phyloP scores from a whole-genome alignment of 2,329 filamentous ascomycete species.

The Trichoderma pleuroti region DNA sequence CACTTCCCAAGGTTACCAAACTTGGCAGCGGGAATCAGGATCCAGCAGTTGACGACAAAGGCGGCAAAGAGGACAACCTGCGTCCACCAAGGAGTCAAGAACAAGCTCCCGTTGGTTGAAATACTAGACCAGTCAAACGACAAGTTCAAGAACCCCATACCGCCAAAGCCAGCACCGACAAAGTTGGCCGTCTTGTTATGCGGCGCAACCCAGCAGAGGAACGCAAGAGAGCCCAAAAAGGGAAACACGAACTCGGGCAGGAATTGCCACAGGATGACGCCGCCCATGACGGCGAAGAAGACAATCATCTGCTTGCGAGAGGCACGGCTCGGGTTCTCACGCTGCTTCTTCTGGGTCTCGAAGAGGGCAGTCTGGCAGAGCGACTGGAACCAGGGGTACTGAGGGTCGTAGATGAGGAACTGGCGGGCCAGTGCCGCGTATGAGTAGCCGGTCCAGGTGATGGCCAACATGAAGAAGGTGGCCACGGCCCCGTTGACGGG shows the following conservation, averaged over 20 bases:
- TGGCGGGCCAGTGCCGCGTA: conserved; percentile 57
- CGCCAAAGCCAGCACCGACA: conserved; percentile 57
- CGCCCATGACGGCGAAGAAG: conserved; percentile 52
- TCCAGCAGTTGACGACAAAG: conserved; percentile 55
- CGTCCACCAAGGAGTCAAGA: conserved; percentile 58
- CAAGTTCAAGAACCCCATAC: conserved; percentile 59
- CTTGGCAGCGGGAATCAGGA: conserved; percentile 56
- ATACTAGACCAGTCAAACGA: conserved; percentile 60
- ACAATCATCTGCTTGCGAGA: conserved; percentile 53
- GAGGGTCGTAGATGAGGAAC: conserved; percentile 55
- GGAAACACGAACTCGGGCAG: conserved; percentile 59
- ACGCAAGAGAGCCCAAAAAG: conserved; percentile 56
- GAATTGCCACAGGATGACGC: conserved; percentile 58
- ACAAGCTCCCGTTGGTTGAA: conserved; percentile 48
- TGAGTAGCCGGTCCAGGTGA: conserved; percentile 55
- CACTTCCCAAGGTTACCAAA: conserved; percentile 53
- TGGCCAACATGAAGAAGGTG: conserved; percentile 59
- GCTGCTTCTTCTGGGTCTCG: conserved; percentile 53
- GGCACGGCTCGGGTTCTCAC: conserved; percentile 45
- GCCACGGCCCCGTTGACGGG: conserved; percentile 50
- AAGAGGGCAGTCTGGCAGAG: conserved; percentile 56
- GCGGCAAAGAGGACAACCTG: conserved; percentile 54
- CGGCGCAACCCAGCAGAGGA: conserved; percentile 62
- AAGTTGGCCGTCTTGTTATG: conserved; percentile 57
- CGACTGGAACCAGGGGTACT: conserved; percentile 40